Evolutionary conservation across 306 rosid species (phyloP).

Genomic region (Inga oerstediana): DNA sequence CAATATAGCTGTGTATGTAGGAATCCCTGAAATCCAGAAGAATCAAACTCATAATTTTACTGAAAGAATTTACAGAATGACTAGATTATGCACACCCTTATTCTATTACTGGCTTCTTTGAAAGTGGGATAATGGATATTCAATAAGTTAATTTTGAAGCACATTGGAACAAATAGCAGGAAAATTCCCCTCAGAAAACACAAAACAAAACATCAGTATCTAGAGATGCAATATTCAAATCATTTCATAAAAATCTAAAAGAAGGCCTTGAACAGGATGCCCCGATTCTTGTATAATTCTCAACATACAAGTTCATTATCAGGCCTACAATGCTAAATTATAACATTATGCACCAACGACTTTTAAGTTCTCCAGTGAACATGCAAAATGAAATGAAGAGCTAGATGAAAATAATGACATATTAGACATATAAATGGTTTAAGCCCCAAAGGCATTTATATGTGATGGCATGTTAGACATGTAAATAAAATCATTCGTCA

Average conservation of each 20-base stretch:
- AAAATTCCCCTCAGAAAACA: neutral
- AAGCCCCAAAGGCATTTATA: neutral
- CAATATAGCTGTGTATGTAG: conserved; percentile 52
- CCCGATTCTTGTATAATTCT: neutral
- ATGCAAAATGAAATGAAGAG: neutral
- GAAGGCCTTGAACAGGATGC: neutral
- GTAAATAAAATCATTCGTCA: neutral
- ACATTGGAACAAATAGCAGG: neutral
- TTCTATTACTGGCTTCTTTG: neutral
- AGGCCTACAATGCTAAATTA: conserved; percentile 16
- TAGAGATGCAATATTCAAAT: conserved; percentile 1
- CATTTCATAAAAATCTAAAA: neutral
- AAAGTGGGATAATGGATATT: neutral
- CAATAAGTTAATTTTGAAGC: neutral
- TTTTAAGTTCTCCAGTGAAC: neutral
- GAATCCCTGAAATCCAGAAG: conserved; percentile 55
- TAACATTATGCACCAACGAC: conserved; percentile 5
- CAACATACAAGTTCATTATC: neutral
- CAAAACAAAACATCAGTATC: neutral
- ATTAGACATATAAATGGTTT: neutral
- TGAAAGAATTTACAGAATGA: conserved; percentile 13
- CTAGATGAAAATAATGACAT: neutral
- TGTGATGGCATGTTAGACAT: neutral
- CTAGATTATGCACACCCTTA: conserved; percentile 22
- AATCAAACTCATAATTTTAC: conserved; percentile 28